Base-by-base conservation (phyloP, 305 asterid genomes). In the Caryopteris hybrid region DNA sequence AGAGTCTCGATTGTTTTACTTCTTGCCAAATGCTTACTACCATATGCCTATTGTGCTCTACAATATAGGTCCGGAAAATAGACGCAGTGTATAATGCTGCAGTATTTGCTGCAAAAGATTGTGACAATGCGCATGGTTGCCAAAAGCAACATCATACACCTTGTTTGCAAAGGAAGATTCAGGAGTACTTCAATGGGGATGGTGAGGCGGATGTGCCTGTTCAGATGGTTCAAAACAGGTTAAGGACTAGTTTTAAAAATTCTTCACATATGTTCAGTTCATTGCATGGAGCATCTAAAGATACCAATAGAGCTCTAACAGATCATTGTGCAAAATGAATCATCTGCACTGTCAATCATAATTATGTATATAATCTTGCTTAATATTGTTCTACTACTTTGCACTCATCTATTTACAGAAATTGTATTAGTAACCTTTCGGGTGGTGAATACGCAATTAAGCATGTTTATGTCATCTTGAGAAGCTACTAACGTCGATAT, bases 81-180 rank as follows among this genome's bases (percentile, higher is more conserved):
- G 98, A 89, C 70, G 78, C 80, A 18, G 81, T 91, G 82, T 91
- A 29, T 51, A 80, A 84, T 78, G 97, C 89, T 75, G 88, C 84
- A 51, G 68, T 73, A 25, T 84, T 70, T 69, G 96, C 97, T 39
- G 74, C 84, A 59, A 87, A 87, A 79, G 73, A 34, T 66, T 91
- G 97, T 70, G 87, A 88, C 76, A 79, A 74, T 23, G 70, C 80
- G 66, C 67, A 77, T 20, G 96, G 96, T 64, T 91, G 96, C 81
- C 69, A 61, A 31, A 77, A 72, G 48, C 53, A 80, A 31, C 85
- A 85, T 46, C 99, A 94, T 46, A 91, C 97, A 39, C 78, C 91
- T 68, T 91, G 95, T 79, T 69, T 94, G 77, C 89, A 78, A 62
- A 84, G 54, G 79, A 91, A 76, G 75, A 91, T 94, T 78, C 76